Evolutionary conservation across 148 eudicot genomes (phyloP).

Genomic region (Heliosperma pusillum): DNA sequence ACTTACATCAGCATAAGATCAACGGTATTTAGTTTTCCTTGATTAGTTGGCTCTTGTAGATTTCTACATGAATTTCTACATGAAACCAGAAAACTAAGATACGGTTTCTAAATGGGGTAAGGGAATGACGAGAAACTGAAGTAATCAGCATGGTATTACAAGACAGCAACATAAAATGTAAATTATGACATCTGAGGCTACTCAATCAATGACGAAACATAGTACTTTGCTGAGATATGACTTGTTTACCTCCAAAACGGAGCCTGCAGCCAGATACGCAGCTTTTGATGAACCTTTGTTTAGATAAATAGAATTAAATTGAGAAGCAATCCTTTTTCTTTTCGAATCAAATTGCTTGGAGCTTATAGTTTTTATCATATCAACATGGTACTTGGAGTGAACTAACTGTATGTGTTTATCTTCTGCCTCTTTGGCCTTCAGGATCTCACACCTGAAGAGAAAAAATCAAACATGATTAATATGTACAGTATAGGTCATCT

Average conservation of each 20-base stretch:
- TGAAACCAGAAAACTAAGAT: not conserved
- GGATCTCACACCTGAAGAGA: constrained; percentile 62
- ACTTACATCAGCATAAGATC: not conserved
- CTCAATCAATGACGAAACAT: constrained; percentile 10
- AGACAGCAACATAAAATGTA: not conserved
- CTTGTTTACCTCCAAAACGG: constrained; percentile 66
- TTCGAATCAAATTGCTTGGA: constrained; percentile 46
- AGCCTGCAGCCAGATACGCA: constrained; percentile 94
- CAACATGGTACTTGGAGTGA: constrained; percentile 70
- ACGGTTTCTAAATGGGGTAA: not conserved
- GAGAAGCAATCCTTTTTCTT: constrained; percentile 49
- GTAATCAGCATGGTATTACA: not conserved
- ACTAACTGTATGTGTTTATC: constrained; percentile 67
- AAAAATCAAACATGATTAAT: constrained; percentile 1
- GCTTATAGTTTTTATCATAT: constrained; percentile 65
- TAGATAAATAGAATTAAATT: constrained; percentile 73
- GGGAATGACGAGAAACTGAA: not conserved
- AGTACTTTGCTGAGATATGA: constrained; percentile 3
- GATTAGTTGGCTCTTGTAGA: not conserved
- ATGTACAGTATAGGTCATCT: not conserved
- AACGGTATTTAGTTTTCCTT: not conserved
- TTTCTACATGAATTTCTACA: not conserved
- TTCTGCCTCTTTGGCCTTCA: constrained; percentile 68
- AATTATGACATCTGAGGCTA: not conserved
- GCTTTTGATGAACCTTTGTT: constrained; percentile 89